Percentiles rank a stretch among this genome's conserved stretches.
Conservation (phyloP, 164 flowering plant species). For the Vitis cinerea region DNA sequence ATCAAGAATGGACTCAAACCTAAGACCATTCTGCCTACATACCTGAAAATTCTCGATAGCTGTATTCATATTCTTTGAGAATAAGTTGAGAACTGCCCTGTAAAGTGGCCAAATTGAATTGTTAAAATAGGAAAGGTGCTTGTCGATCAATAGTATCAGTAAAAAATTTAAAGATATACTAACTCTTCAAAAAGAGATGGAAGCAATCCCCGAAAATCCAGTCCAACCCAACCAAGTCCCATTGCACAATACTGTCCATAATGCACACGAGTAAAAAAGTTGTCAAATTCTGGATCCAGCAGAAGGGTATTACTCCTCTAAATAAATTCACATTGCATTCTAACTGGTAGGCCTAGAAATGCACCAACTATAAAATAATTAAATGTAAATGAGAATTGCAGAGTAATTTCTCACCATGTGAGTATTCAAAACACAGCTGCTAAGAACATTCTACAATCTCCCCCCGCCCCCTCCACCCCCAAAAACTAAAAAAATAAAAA, state of each 20-base stretch:
- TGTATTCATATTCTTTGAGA: slow-evolving; percentile 78
- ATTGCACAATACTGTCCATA: slow-evolving; percentile 82
- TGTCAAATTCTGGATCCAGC: slow-evolving; percentile 4
- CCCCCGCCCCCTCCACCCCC: too few relatives aligned
- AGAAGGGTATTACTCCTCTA: not conserved
- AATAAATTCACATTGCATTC: not conserved
- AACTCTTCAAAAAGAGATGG: slow-evolving; percentile 98
- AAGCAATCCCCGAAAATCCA: slow-evolving; percentile 96
- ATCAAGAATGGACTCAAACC: slow-evolving; percentile 2
- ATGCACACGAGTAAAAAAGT: slow-evolving; percentile 5
- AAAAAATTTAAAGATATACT: slow-evolving; percentile 3
- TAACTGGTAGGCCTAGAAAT: not conserved
- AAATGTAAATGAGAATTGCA: too few relatives aligned
- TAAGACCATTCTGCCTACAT: slow-evolving; percentile 8
- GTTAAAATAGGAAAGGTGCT: not conserved
- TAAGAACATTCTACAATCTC: too few relatives aligned
- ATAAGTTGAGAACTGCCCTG: slow-evolving; percentile 94
- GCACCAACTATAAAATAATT: not conserved
- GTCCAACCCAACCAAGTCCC: slow-evolving; percentile 97
- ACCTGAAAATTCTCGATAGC: slow-evolving; percentile 99
- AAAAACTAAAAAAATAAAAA: too few relatives aligned
- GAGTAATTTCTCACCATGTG: too few relatives aligned
- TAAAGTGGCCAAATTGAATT: slow-evolving; percentile 13
- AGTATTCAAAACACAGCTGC: too few relatives aligned
- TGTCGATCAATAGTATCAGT: not conserved